Evolutionary conservation across 768 basidiomycete genomes (phyloP).

Genomic region (Russula ochroleuca): DNA sequence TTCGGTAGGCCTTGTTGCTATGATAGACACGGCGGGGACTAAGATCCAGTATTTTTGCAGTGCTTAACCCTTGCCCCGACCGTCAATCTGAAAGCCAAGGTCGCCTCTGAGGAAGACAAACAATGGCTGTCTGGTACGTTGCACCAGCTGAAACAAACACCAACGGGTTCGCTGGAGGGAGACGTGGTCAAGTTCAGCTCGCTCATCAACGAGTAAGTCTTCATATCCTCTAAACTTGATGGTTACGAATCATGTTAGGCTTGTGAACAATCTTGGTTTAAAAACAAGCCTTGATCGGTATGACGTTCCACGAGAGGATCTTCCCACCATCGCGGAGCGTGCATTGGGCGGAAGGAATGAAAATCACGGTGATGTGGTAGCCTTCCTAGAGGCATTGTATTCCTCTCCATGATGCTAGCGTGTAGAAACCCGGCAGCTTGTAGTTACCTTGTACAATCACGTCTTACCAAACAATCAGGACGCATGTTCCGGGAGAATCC

Average conservation of each 20-base stretch:
- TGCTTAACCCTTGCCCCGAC: conserved; percentile 69
- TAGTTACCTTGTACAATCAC: neutral
- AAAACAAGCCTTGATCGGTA: conserved; percentile 55
- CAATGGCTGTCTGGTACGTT: conserved; percentile 52
- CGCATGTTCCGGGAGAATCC: neutral
- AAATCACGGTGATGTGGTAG: conserved; percentile 41
- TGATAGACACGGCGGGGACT: neutral
- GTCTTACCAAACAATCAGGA: neutral
- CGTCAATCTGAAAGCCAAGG: conserved; percentile 53
- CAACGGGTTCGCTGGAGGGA: conserved; percentile 61
- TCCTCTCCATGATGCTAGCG: conserved; percentile 3
- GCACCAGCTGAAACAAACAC: conserved; percentile 54
- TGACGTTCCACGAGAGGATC: conserved; percentile 56
- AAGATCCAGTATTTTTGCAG: conserved; percentile 34
- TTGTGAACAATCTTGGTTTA: conserved; percentile 57
- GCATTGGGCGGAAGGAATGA: conserved; percentile 45
- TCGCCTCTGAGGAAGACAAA: conserved; percentile 59
- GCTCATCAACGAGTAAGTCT: conserved; percentile 51
- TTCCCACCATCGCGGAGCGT: conserved; percentile 49
- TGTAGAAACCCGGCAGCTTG: neutral
- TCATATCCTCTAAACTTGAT: conserved; percentile 5
- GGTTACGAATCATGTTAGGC: conserved; percentile 36
- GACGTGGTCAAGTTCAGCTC: conserved; percentile 52
- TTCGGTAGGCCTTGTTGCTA: conserved; percentile 47
- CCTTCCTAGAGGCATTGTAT: conserved; percentile 49